phyloP scores from a whole-genome alignment of 257 asterid genomes.

The Solanum pinnatisectum region DNA sequence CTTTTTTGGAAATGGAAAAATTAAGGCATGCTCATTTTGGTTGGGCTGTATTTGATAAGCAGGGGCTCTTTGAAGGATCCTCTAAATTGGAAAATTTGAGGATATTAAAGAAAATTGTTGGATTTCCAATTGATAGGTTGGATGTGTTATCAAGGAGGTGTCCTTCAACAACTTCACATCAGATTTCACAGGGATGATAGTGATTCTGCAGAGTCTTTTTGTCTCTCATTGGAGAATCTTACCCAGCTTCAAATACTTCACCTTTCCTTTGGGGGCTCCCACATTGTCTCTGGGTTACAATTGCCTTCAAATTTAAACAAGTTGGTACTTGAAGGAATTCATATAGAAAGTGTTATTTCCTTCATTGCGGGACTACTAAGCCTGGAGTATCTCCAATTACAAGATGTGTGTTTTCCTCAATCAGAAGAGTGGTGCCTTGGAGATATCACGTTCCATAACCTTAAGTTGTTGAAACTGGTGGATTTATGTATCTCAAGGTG shows the following conservation, averaged over 20 bases:
- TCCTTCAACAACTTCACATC: not conserved
- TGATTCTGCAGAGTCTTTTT: not conserved
- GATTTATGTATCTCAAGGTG: not conserved
- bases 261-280: rapidly evolving
- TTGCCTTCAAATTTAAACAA: not conserved
- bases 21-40: not conserved
- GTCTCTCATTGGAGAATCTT: not conserved
- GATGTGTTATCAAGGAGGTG: not conserved
- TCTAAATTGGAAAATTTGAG: not conserved
- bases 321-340: not conserved
- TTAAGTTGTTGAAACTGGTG: not conserved
- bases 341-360: not conserved
- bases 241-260: not conserved
- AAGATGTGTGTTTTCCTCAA: not conserved
- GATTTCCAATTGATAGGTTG: not conserved
- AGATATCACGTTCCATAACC: not conserved
- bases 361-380: not conserved
- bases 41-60: not conserved
- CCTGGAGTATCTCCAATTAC: not conserved
- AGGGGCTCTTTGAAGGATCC: not conserved
- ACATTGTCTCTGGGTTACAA: not conserved
- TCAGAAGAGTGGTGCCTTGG: not conserved
- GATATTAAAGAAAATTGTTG: not conserved
- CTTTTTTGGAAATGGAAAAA: not conserved
- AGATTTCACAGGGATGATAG: too few relatives aligned